Conservation (phyloP, 2,329 filamentous ascomycete genomes). For the Triangularia verruculosa region DNA sequence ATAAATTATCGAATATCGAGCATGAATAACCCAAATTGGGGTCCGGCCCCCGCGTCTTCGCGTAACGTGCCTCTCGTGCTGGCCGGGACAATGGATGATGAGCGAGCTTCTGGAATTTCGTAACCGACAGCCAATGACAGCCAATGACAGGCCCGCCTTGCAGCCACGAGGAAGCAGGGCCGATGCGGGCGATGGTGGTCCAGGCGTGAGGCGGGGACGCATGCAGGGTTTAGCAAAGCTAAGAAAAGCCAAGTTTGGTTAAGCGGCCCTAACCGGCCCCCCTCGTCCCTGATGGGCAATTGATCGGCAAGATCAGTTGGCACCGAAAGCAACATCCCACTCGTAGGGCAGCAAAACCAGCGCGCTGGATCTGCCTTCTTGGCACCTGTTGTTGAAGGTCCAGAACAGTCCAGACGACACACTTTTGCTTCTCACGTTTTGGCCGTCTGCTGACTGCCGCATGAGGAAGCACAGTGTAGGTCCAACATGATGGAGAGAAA, state of each 20-base stretch:
- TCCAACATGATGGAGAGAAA: background rate
- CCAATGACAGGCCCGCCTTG: background rate
- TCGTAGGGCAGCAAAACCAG: background rate
- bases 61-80: background rate
- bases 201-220: background rate
- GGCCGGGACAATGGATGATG: background rate
- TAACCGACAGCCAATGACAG: background rate
- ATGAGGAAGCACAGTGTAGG: background rate
- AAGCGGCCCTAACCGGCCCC: background rate
- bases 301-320: background rate
- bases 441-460: background rate
- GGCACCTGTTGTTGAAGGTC: background rate
- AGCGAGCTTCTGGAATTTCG: constrained; percentile 1
- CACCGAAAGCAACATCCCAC: background rate
- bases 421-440: background rate
- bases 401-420: background rate
- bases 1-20: background rate
- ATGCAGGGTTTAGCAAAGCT: background rate
- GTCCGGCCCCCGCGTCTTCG: background rate
- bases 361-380: background rate
- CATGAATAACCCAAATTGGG: background rate
- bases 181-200: background rate
- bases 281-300: background rate
- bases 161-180: background rate
- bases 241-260: background rate